These are phyloP conservation scores for Fusarium austroafricanum DNA, from an alignment of 2,329 filamentous ascomycete genomes.

Conservation along the genomic window DNA sequence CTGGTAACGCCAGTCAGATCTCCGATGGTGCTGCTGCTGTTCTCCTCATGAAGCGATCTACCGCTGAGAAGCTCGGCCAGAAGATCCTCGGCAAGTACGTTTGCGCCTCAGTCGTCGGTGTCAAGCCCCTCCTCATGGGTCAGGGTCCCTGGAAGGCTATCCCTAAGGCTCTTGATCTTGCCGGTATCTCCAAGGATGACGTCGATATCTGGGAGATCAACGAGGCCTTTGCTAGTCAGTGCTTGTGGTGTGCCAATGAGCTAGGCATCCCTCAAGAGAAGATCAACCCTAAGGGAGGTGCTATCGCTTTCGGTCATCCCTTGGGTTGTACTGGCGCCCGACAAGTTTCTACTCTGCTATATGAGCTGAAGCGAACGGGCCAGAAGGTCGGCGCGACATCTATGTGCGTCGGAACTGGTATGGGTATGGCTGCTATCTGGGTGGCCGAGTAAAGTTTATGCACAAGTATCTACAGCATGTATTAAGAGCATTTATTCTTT, in stretches of 20 bases:
- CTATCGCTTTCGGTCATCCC: slow-evolving; percentile 95
- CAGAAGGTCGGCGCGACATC: slow-evolving; percentile 91
- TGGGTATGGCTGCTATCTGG: slow-evolving; percentile 98
- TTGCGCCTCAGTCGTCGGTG: slow-evolving; percentile 84
- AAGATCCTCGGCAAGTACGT: slow-evolving; percentile 94
- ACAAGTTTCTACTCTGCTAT: slow-evolving; percentile 91
- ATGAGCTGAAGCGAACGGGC: slow-evolving; percentile 85
- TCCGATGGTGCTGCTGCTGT: slow-evolving; percentile 96
- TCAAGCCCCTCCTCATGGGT: slow-evolving; percentile 94
- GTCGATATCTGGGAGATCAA: slow-evolving; percentile 99
- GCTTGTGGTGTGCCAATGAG: slow-evolving; percentile 91
- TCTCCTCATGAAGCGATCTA: slow-evolving; percentile 93
- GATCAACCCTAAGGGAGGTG: slow-evolving; percentile 97
- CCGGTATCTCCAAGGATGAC: slow-evolving; percentile 86
- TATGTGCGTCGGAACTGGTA: slow-evolving; percentile 97
- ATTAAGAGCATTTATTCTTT: slow-evolving; percentile 29
- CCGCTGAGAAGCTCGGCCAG: slow-evolving; percentile 88
- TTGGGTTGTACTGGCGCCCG: slow-evolving; percentile 93
- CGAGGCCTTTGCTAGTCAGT: slow-evolving; percentile 97
- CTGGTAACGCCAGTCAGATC: slow-evolving; percentile 95
- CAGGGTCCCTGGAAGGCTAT: slow-evolving; percentile 96
- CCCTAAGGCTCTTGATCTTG: slow-evolving; percentile 88
- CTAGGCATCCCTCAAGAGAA: slow-evolving; percentile 84
- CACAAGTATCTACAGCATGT: slow-evolving; percentile 45
- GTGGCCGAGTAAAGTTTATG: slow-evolving; percentile 79